Percentiles rank a stretch among this genome's conserved stretches.
Evolutionary conservation across 805 yeast genomes (phyloP).

Genomic region (Candida schatavii): DNA sequence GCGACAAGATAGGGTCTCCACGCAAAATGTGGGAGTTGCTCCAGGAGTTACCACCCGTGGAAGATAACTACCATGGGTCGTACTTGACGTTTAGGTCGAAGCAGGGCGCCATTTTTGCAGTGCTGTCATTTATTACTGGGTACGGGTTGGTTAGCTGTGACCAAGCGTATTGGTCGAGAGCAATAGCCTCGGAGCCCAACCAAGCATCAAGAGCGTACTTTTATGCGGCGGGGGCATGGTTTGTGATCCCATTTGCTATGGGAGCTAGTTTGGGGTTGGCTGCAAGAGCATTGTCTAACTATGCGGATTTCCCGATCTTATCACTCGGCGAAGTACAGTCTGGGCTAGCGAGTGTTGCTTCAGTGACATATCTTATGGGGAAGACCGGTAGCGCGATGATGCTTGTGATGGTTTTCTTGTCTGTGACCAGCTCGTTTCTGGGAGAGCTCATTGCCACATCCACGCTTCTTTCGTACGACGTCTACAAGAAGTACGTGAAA

Average conservation of each 20-base stretch:
- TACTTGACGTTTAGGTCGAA: conserved; percentile 16
- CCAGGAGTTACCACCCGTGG: conserved; percentile 13
- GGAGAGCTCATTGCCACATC: conserved; percentile 42
- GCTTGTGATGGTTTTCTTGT: conserved; percentile 33
- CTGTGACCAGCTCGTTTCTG: conserved; percentile 41
- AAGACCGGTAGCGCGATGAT: conserved; percentile 26
- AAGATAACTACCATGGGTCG: conserved; percentile 15
- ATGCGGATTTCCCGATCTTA: conserved; percentile 18
- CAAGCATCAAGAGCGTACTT: conserved; percentile 20
- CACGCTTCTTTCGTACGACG: conserved; percentile 27
- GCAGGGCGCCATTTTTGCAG: conserved; percentile 19
- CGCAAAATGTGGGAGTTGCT: conserved; percentile 23
- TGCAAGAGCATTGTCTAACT: conserved; percentile 24
- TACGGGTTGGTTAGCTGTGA: conserved; percentile 21
- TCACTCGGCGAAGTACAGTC: conserved; percentile 15
- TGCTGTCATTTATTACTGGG: conserved; percentile 20
- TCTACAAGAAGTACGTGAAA: conserved; percentile 23
- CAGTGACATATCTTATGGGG: conserved; percentile 20
- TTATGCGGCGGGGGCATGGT: conserved; percentile 23
- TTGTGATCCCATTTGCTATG: conserved; percentile 24
- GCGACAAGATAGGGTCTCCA: conserved; percentile 21
- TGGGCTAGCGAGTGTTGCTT: conserved; percentile 21
- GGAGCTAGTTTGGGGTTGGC: conserved; percentile 37
- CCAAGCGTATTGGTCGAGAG: conserved; percentile 24
- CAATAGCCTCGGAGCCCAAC: conserved; percentile 22